A percentile compares a stretch with the other conserved stretches of the same genome.
Conservation (phyloP, 148 eudicot genomes). For the Chenopodium album region DNA sequence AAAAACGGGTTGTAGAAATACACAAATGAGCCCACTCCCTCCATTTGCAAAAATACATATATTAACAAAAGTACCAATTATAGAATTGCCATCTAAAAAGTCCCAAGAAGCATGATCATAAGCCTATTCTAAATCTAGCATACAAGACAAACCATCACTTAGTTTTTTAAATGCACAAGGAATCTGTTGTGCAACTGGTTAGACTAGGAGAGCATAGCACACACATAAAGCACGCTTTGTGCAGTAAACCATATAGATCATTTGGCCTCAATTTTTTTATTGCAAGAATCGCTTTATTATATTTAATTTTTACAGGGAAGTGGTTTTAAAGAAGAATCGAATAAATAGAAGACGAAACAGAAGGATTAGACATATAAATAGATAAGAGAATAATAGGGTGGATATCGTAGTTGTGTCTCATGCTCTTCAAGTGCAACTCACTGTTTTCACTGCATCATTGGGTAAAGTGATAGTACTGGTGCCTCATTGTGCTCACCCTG, state of each 20-base stretch:
- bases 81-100: background rate
- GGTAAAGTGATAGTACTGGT: background rate
- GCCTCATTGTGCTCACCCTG: background rate
- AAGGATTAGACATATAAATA: too few species aligned
- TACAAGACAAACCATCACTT: background rate
- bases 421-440: background rate
- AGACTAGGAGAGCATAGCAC: background rate
- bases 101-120: background rate
- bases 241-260: background rate
- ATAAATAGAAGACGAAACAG: background rate
- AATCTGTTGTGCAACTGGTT: background rate
- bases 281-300: too few species aligned
- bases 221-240: background rate
- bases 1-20: background rate
- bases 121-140: background rate
- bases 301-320: background rate
- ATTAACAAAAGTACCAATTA: background rate
- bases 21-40: background rate
- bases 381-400: background rate
- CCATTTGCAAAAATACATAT: background rate
- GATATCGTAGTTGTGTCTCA: background rate
- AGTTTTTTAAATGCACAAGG: background rate
- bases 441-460: background rate
- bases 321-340: too few species aligned
- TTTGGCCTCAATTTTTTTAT: too few species aligned